Evolutionary conservation across 208 protist species (phyloP).

Genomic region (Crithidia expoeki): DNA sequence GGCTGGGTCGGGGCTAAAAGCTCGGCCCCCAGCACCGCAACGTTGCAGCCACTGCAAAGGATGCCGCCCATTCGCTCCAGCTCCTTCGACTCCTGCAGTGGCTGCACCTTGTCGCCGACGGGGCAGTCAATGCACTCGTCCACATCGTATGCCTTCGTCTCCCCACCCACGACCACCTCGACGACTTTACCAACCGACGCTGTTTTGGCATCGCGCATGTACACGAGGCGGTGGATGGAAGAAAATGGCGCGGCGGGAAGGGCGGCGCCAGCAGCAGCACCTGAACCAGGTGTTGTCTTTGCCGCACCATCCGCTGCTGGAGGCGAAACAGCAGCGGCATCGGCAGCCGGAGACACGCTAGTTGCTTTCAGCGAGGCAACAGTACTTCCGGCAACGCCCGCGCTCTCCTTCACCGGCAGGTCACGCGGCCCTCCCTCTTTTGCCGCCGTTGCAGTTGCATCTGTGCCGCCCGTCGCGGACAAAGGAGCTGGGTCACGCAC

Average conservation of each 20-base stretch:
- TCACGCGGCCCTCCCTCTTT: neutral
- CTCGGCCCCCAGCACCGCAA: slow-evolving; percentile 55
- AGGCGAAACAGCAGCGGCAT: neutral
- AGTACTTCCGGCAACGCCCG: neutral
- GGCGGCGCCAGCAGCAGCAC: neutral
- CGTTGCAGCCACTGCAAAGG: slow-evolving; percentile 45
- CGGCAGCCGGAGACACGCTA: neutral
- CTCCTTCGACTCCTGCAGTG: slow-evolving; percentile 41
- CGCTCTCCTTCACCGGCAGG: neutral
- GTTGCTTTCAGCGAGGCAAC: neutral
- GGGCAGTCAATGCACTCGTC: slow-evolving; percentile 55
- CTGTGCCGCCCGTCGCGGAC: neutral
- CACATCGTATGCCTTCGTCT: slow-evolving; percentile 53
- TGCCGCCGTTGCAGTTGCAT: too few species aligned
- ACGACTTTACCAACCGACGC: slow-evolving; percentile 36
- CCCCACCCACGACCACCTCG: slow-evolving; percentile 40
- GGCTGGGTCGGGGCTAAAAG: slow-evolving; percentile 25
- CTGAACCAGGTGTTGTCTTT: neutral
- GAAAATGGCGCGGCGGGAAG: slow-evolving; percentile 32
- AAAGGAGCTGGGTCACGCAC: neutral
- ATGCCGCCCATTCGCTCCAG: slow-evolving; percentile 43
- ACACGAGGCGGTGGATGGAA: slow-evolving; percentile 51
- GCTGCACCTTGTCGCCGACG: neutral
- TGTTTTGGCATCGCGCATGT: slow-evolving; percentile 36
- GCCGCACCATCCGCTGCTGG: neutral